Percentiles rank a stretch among this genome's conserved stretches.
phyloP scores from a whole-genome alignment of 2,329 filamentous ascomycete genomes.

The Fusarium anthophilum region DNA sequence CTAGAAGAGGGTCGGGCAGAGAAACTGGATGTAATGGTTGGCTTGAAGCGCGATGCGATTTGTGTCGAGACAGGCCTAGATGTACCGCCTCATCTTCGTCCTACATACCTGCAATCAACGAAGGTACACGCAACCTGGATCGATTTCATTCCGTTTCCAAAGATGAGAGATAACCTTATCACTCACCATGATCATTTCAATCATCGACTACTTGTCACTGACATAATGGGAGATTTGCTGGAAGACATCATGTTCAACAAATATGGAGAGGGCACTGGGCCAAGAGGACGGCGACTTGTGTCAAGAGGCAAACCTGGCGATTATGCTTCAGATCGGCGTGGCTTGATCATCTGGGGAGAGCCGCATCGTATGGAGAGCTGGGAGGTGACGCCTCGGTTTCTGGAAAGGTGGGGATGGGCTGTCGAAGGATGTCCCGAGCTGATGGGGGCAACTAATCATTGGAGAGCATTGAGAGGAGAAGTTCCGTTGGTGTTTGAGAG shows the following conservation, averaged over 20 bases:
- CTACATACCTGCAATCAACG: not conserved
- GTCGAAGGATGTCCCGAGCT: constrained; percentile 3
- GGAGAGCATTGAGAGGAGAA: constrained; percentile 3
- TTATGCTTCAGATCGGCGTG: not conserved
- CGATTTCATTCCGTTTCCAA: not conserved
- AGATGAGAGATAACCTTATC: constrained; percentile 7
- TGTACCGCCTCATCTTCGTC: not conserved
- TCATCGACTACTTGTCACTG: not conserved
- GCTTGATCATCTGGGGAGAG: constrained; percentile 5
- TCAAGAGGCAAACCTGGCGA: not conserved
- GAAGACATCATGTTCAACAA: constrained; percentile 11
- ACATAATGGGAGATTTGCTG: not conserved
- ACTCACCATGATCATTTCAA: not conserved
- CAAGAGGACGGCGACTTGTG: not conserved
- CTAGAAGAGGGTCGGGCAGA: not conserved
- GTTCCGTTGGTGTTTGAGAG: not conserved
- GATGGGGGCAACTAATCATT: constrained; percentile 3
- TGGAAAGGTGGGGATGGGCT: constrained; percentile 8
- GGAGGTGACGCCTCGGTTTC: constrained; percentile 7
- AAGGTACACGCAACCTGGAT: constrained; percentile 1
- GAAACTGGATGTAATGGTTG: constrained; percentile 4
- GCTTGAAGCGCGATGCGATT: constrained; percentile 3
- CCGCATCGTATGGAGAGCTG: not conserved
- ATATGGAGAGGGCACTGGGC: constrained; percentile 1
- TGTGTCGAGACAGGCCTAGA: not conserved